Base-by-base conservation (phyloP, 78 protist species). In the Dictyostelium purpureum region DNA sequence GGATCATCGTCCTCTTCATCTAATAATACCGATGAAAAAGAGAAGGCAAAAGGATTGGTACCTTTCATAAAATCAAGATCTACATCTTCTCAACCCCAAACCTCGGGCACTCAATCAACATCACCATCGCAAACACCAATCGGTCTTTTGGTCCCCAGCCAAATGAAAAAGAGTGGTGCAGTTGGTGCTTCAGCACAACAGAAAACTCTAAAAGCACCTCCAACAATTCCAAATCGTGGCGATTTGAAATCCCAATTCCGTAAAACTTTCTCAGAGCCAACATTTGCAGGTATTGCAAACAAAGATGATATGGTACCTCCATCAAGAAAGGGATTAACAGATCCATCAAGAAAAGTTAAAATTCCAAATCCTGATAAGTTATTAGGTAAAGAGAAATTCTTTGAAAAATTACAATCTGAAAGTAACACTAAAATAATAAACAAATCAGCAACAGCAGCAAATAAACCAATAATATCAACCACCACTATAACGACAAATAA, bases 301-400 rank as follows among this genome's bases (percentile, higher is more conserved):
- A 56, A 65, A 18, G 92, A 85, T 0, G 92, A 73, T 11, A 56
- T 56, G 9, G 63, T 70, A 1, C 59, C 57, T 24, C 75, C 77
- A 0, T 85, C 92, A 1, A 37, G 92, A 52, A 85, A 85, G 31
- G 81, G 79, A 33, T 40, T 85, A 18, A 85, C 92, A 1, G 92
- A 85, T 31, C 92, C 92, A 28, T 43, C 92, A 6, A 59, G 91
- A n/a, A 83, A 71, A 33, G 45, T 65, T 10, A 70, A 61, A 33
- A 52, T 75, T 14, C 79, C 79, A 52, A 85, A 73, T 14, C 78
- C 79, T 26, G 82, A 73, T 28, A 85, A 85, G 40, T 57, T 85
- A 1, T 38, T 85, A 37, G 78, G 79, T 11, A 85, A 75, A 47
- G 66, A 75, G 19, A 75, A 75, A 21, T 85, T 85, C 40, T 85